These are phyloP conservation scores for grape (Vitis vinifera) DNA, from an alignment of 164 flowering plant species.

Conservation along the genomic window ASM3070453v1 NC_081816.1:12057001-12057500, in stretches of 20 bases:
- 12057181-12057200: conserved; percentile 14
- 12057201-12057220: neutral
- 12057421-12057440: no score
- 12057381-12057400: no score
- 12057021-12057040: conserved; percentile 57
- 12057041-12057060: conserved; percentile 54
- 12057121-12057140: neutral
- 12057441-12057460: no score
- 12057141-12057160: neutral
- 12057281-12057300: neutral
- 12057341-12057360: no score
- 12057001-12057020: conserved; percentile 63
- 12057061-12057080: conserved; percentile 46
- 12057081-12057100: conserved; percentile 7
- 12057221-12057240: no score
- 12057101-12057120: neutral
- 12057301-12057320: no score
- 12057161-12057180: neutral
- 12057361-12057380: no score
- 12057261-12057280: conserved; percentile 4
- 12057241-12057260: no score
- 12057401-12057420: no score
- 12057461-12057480: no score
- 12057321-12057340: no score
- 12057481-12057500: no score